These are phyloP conservation scores for Hypoxylon fuscum DNA, from an alignment of 495 filamentous ascomycete species.

Conservation along the genomic window DNA sequence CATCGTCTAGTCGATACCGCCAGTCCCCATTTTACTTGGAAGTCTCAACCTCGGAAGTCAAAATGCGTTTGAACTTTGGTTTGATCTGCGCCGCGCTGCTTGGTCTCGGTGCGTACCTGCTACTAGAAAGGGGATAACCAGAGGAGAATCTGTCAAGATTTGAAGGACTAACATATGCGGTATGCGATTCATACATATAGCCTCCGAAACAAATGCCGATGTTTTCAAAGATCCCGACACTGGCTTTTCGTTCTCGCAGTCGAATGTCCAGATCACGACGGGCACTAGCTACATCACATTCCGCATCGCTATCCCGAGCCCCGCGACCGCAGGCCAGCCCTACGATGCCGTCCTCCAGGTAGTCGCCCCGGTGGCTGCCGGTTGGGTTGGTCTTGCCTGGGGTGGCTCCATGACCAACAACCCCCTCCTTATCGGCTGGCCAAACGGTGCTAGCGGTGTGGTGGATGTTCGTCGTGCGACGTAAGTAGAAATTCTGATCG, in stretches of 20 bases:
- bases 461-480: conserved; percentile 48
- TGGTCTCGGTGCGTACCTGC: conserved; percentile 36
- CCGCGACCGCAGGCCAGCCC: conserved; percentile 33
- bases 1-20: background rate
- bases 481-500: conserved; percentile 40
- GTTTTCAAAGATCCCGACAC: conserved; percentile 57
- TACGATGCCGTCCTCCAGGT: conserved; percentile 57
- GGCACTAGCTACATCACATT: conserved; percentile 46
- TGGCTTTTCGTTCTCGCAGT: conserved; percentile 59
- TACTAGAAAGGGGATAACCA: background rate
- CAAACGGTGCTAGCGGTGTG: conserved; percentile 39
- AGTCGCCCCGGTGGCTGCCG: conserved; percentile 50
- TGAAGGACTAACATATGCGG: conserved; percentile 15
- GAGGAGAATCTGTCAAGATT: background rate
- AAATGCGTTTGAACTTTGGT: conserved; percentile 40
- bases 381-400: conserved; percentile 57
- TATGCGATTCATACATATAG: conserved; percentile 11
- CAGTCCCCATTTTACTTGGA: background rate
- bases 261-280: conserved; percentile 49
- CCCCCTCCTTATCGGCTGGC: conserved; percentile 53
- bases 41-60: conserved; percentile 23
- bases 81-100: conserved; percentile 35
- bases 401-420: conserved; percentile 52
- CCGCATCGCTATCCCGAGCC: conserved; percentile 52
- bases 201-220: conserved; percentile 34